Conservation (phyloP, 768 basidiomycete genomes). For the Lyophyllum decastes region DNA sequence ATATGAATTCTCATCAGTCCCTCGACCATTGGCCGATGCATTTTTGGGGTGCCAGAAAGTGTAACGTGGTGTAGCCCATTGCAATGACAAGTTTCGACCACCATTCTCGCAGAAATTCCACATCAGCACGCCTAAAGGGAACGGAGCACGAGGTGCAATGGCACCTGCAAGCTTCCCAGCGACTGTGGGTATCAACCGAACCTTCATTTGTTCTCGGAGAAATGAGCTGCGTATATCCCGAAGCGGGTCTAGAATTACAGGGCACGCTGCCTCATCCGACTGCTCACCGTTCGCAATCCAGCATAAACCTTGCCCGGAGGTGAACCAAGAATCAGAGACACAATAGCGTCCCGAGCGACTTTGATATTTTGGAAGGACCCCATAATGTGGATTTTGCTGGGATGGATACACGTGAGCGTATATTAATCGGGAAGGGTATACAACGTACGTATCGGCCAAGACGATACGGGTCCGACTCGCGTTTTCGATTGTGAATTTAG, state of each 20-base stretch:
- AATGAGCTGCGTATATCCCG: constrained; percentile 1
- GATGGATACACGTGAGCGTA: constrained; percentile 5
- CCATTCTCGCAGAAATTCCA: too few species aligned
- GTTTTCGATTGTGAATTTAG: constrained; percentile 98
- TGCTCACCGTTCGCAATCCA: constrained; percentile 86
- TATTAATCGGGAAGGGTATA: background rate
- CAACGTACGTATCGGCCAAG: constrained; percentile 90
- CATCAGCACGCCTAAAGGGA: too few species aligned
- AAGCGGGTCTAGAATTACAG: constrained; percentile 43
- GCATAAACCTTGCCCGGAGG: constrained; percentile 95
- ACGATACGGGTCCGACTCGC: constrained; percentile 96
- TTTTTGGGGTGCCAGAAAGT: too few species aligned
- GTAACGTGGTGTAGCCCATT: too few species aligned
- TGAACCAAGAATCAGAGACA: constrained; percentile 91
- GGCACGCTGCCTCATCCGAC: constrained; percentile 91
- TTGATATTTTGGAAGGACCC: constrained; percentile 99
- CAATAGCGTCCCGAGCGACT: constrained; percentile 93
- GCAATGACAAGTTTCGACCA: too few species aligned
- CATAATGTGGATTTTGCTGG: constrained; percentile 96
- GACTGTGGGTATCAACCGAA: background rate
- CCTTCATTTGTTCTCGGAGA: background rate
- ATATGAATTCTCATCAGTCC: background rate
- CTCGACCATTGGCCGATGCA: background rate
- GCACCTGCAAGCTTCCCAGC: background rate
- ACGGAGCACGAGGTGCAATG: too few species aligned